phyloP scores from a whole-genome alignment of 257 asterid species.

The Striga asiatica region DNA sequence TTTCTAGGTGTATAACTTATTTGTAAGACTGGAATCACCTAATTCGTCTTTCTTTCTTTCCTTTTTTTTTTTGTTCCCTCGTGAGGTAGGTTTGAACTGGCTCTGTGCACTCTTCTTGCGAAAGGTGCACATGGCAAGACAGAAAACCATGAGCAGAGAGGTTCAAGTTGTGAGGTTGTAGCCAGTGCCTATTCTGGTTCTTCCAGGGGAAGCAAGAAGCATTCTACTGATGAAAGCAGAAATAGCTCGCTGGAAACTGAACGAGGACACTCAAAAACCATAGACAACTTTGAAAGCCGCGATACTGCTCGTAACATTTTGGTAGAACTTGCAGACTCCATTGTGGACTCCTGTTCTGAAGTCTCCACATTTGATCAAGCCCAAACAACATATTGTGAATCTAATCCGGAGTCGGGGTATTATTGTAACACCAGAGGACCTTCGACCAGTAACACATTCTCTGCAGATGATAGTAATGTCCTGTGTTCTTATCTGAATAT shows the following conservation, averaged over 20 bases:
- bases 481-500: slow-evolving; percentile 53
- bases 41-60: background rate
- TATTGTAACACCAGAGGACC: slow-evolving; percentile 31
- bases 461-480: slow-evolving; percentile 32
- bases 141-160: slow-evolving; percentile 41
- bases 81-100: slow-evolving; percentile 71
- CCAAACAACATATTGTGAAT: slow-evolving; percentile 28
- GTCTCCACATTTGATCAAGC: slow-evolving; percentile 26
- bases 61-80: background rate
- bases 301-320: slow-evolving; percentile 46
- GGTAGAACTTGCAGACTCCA: slow-evolving; percentile 57
- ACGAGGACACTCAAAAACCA: slow-evolving; percentile 29
- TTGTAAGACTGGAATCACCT: slow-evolving; percentile 12
- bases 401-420: slow-evolving; percentile 40
- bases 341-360: slow-evolving; percentile 49
- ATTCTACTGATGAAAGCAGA: slow-evolving; percentile 28
- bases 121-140: slow-evolving; percentile 41
- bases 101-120: slow-evolving; percentile 55
- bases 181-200: slow-evolving; percentile 27
- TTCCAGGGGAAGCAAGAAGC: slow-evolving; percentile 31
- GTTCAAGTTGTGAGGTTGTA: slow-evolving; percentile 35
- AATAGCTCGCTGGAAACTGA: slow-evolving; percentile 37
- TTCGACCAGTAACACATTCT: slow-evolving; percentile 39
- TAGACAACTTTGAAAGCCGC: slow-evolving; percentile 41
- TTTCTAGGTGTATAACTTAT: background rate